Conservation (phyloP, 345 rosid species). For the Populus ilicifolia region DNA sequence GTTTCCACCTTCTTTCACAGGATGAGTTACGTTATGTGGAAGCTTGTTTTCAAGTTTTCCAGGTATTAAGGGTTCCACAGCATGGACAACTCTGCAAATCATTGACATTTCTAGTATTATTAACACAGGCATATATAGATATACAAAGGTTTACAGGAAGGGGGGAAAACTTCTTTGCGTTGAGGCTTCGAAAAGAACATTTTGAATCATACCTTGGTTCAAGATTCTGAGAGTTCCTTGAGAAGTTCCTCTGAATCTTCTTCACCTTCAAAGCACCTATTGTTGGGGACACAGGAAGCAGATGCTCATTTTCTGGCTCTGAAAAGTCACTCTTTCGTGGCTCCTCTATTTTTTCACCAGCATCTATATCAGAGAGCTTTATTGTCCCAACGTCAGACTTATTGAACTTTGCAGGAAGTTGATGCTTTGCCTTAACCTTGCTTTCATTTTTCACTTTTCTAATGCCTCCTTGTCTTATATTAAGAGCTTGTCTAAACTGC, state of each 20-base stretch:
- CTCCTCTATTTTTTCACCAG: slow-evolving; percentile 53
- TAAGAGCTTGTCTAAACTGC: slow-evolving; percentile 67
- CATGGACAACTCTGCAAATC: slow-evolving; percentile 42
- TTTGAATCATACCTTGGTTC: slow-evolving; percentile 53
- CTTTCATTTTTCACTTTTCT: slow-evolving; percentile 59
- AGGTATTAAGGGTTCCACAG: slow-evolving; percentile 33
- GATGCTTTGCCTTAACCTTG: slow-evolving; percentile 62
- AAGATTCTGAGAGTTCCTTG: slow-evolving; percentile 48
- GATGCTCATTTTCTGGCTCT: slow-evolving; percentile 63
- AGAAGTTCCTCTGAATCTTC: slow-evolving; percentile 44
- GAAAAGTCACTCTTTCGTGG: slow-evolving; percentile 58
- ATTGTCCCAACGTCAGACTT: slow-evolving; percentile 46
- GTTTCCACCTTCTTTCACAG: slow-evolving; percentile 43
- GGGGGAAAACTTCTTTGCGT: not conserved
- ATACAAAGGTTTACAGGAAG: not conserved
- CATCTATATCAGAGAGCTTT: slow-evolving; percentile 43
- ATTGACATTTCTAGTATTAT: not conserved
- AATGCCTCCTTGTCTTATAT: slow-evolving; percentile 72
- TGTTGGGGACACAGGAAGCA: slow-evolving; percentile 37
- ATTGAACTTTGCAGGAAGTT: slow-evolving; percentile 49
- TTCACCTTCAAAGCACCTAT: slow-evolving; percentile 38
- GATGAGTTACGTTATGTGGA: slow-evolving; percentile 28
- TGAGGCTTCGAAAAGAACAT: not conserved
- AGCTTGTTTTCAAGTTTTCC: slow-evolving; percentile 50
- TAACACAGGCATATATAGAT: not conserved